A percentile compares a stretch with the other conserved stretches of the same genome.
phyloP scores from a whole-genome alignment of 441 rosid species.

The Populus hybrid region DNA sequence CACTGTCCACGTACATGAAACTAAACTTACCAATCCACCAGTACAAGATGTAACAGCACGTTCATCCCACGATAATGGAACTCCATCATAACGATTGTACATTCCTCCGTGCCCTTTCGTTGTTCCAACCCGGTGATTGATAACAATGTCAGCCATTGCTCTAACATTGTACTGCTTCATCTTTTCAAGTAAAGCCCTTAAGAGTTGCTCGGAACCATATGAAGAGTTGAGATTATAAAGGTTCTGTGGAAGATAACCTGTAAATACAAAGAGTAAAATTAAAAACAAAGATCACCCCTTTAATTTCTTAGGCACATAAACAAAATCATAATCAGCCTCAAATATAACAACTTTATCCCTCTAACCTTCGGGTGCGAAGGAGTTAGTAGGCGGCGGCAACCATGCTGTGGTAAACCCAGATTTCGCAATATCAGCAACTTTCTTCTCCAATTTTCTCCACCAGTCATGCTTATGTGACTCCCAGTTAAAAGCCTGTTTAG shows the following conservation, averaged over 20 bases:
- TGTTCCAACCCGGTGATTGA: conserved; percentile 93
- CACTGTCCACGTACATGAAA: no score
- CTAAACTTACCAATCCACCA: conserved; percentile 68
- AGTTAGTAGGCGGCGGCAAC: conserved; percentile 82
- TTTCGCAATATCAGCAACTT: conserved; percentile 68
- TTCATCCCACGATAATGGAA: conserved; percentile 79
- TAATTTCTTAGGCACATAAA: neutral
- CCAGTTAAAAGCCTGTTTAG: conserved; percentile 80
- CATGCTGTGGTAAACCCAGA: conserved; percentile 89
- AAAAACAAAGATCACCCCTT: neutral
- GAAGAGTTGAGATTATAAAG: conserved; percentile 77
- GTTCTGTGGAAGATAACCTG: conserved; percentile 94
- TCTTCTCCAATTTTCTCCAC: conserved; percentile 81
- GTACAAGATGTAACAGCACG: conserved; percentile 90
- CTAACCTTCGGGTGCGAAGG: conserved; percentile 83
- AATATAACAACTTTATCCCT: neutral
- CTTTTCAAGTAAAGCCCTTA: conserved; percentile 64
- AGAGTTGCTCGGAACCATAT: conserved; percentile 77
- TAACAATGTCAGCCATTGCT: conserved; percentile 95
- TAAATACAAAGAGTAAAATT: neutral
- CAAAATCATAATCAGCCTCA: neutral
- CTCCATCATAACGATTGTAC: conserved; percentile 90
- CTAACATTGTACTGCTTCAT: conserved; percentile 78
- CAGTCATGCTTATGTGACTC: conserved; percentile 89
- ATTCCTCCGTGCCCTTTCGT: conserved; percentile 75